Evolutionary conservation across 768 basidiomycete genomes (phyloP).

Genomic region (Boletus insuetus): DNA sequence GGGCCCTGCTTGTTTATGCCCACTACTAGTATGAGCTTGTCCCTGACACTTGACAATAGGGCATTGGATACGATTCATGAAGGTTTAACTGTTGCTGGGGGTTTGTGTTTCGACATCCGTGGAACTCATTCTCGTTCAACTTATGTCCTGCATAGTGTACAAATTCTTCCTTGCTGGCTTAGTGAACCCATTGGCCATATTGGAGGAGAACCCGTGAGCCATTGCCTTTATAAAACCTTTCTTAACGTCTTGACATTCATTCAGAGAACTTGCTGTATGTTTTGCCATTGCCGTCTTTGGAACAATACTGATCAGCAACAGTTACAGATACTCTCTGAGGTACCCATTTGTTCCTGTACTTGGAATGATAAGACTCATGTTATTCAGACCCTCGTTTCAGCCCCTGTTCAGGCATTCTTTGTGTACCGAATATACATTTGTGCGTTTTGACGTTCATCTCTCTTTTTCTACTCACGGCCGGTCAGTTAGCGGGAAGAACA

Average conservation of each 20-base stretch:
- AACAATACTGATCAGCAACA: not conserved
- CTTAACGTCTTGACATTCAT: not conserved
- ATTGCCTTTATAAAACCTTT: too few relatives aligned
- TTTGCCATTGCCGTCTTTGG: not conserved
- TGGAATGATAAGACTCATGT: not conserved
- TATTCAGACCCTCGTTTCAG: not conserved
- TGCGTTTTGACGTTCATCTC: not conserved
- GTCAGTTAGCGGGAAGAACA: constrained; percentile 7
- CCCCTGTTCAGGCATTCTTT: not conserved
- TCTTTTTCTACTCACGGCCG: not conserved
- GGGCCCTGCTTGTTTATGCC: too few relatives aligned
- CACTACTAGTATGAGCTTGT: too few relatives aligned
- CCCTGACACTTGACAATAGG: too few relatives aligned
- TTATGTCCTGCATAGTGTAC: not conserved
- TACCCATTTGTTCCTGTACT: not conserved
- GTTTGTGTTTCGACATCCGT: too few relatives aligned
- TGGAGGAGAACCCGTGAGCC: not conserved
- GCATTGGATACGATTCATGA: too few relatives aligned
- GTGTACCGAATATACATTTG: constrained; percentile 8
- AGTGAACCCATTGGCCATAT: not conserved
- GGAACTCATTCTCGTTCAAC: not conserved
- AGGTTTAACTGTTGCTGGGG: too few relatives aligned
- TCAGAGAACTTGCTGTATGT: constrained; percentile 10
- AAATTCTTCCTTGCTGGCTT: constrained; percentile 4
- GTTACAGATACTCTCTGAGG: constrained; percentile 1